Evolutionary conservation across 352 stramenopile species (phyloP).

Genomic region (Hyaloperonospora arabidopsidis): DNA sequence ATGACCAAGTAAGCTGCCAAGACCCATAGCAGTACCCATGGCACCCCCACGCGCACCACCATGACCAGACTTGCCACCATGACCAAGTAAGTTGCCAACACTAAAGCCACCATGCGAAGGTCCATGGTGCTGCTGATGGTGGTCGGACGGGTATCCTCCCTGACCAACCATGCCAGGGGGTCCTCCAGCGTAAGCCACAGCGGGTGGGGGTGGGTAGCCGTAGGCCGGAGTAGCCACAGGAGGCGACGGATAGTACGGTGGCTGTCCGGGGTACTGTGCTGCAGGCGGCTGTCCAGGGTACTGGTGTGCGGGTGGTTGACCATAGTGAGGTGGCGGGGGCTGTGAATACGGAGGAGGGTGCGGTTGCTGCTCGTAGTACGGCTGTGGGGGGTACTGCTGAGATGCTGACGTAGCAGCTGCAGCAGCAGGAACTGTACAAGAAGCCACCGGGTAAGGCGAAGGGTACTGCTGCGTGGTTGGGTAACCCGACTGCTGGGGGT

Average conservation of each 20-base stretch:
- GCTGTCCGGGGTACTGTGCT: slow-evolving; percentile 21
- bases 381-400: slow-evolving; percentile 22
- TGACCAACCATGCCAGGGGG: slow-evolving; percentile 29
- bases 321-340: slow-evolving; percentile 24
- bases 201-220: slow-evolving; percentile 23
- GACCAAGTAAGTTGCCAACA: too few relatives aligned
- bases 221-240: slow-evolving; percentile 17
- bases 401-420: slow-evolving; percentile 16
- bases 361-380: slow-evolving; percentile 31
- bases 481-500: slow-evolving; percentile 27
- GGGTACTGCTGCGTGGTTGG: slow-evolving; percentile 19
- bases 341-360: slow-evolving; percentile 27
- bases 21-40: too few relatives aligned
- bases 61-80: neutral
- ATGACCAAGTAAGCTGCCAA: too few relatives aligned
- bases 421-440: slow-evolving; percentile 10
- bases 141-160: slow-evolving; percentile 14
- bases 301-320: slow-evolving; percentile 22
- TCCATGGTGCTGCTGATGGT: slow-evolving; percentile 30
- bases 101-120: too few relatives aligned
- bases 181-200: slow-evolving; percentile 29
- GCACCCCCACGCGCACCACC: slow-evolving; percentile 19
- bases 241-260: slow-evolving; percentile 33
- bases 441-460: slow-evolving; percentile 8
- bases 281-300: slow-evolving; percentile 18